A percentile compares a stretch with the other conserved stretches of the same genome.
Evolutionary conservation across 2,329 filamentous ascomycete genomes (phyloP).

Genomic region (Orbilia brochopaga): DNA sequence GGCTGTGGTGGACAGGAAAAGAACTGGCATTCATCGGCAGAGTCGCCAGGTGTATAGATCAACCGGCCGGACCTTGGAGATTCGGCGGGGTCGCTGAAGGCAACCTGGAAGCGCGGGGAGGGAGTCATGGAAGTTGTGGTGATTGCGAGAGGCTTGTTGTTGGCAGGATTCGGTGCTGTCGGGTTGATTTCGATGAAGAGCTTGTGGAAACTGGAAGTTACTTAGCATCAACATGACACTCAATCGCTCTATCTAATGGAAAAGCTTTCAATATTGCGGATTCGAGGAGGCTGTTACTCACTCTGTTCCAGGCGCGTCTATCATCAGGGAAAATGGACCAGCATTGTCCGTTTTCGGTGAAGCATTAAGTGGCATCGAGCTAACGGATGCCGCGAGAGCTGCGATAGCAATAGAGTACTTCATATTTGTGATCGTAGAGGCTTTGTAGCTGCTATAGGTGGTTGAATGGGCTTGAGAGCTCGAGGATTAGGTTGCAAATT

Average conservation of each 20-base stretch:
- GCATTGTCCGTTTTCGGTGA: slow-evolving; percentile 32
- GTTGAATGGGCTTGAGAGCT: no score
- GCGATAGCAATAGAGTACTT: slow-evolving; percentile 35
- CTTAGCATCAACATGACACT: background rate
- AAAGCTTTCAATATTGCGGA: background rate
- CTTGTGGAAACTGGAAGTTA: slow-evolving; percentile 15
- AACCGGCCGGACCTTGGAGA: slow-evolving; percentile 23
- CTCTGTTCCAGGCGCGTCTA: slow-evolving; percentile 34
- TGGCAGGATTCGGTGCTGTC: slow-evolving; percentile 15
- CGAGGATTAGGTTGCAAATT: background rate
- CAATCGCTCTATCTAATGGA: background rate
- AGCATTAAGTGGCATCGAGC: slow-evolving; percentile 21
- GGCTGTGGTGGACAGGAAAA: slow-evolving; percentile 30
- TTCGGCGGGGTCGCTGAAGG: slow-evolving; percentile 23
- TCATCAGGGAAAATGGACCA: slow-evolving; percentile 38
- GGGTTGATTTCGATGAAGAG: slow-evolving; percentile 27
- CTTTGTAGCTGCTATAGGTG: background rate
- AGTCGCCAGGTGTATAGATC: slow-evolving; percentile 31
- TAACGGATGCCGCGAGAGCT: slow-evolving; percentile 26
- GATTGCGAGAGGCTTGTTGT: slow-evolving; percentile 32
- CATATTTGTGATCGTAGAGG: slow-evolving; percentile 11
- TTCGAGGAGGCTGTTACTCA: slow-evolving; percentile 5
- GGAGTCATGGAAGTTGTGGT: slow-evolving; percentile 21
- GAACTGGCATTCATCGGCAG: slow-evolving; percentile 34
- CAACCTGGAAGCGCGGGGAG: slow-evolving; percentile 28